A percentile compares a stretch with the other conserved stretches of the same genome.
Evolutionary conservation across 257 asterid species (phyloP).

Genomic region (Solanum clarkiae): DNA sequence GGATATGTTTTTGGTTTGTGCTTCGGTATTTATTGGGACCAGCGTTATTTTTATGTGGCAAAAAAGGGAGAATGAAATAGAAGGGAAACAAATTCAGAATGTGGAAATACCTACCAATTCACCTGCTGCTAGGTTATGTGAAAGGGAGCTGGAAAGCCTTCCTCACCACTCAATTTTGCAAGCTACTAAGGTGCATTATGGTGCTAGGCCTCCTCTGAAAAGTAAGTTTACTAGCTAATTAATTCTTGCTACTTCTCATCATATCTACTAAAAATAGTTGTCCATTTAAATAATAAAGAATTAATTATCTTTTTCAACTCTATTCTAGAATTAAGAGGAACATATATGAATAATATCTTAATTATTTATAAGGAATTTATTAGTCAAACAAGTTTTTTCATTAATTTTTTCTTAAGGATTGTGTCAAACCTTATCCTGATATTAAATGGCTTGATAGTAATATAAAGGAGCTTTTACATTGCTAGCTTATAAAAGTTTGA

Average conservation of each 20-base stretch:
- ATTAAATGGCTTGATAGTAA: not conserved
- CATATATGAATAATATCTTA: too few relatives aligned
- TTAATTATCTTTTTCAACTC: too few relatives aligned
- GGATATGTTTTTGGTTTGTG: slow-evolving; percentile 55
- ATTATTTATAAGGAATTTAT: too few relatives aligned
- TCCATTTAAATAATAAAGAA: too few relatives aligned
- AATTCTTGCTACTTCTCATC: not conserved
- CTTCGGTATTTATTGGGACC: slow-evolving; percentile 29
- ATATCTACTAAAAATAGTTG: too few relatives aligned
- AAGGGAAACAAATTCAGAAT: slow-evolving; percentile 32
- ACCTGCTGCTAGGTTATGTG: slow-evolving; percentile 32
- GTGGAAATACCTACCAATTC: slow-evolving; percentile 20
- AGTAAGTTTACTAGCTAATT: slow-evolving; percentile 17
- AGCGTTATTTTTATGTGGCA: slow-evolving; percentile 40
- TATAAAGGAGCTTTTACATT: not conserved
- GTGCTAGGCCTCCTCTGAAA: slow-evolving; percentile 51
- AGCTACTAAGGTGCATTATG: slow-evolving; percentile 50
- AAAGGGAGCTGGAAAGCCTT: slow-evolving; percentile 52
- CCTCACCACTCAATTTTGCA: slow-evolving; percentile 48
- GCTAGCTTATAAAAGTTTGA: not conserved
- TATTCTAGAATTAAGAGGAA: too few relatives aligned
- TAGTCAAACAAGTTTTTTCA: too few relatives aligned
- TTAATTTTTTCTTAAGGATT: too few relatives aligned
- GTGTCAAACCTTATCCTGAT: too few relatives aligned
- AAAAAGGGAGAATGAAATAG: slow-evolving; percentile 11